A percentile compares a stretch with the other conserved stretches of the same genome.
phyloP scores from a whole-genome alignment of 192 early-diverging fungal species.

The Cladochytrium replicatum region DNA sequence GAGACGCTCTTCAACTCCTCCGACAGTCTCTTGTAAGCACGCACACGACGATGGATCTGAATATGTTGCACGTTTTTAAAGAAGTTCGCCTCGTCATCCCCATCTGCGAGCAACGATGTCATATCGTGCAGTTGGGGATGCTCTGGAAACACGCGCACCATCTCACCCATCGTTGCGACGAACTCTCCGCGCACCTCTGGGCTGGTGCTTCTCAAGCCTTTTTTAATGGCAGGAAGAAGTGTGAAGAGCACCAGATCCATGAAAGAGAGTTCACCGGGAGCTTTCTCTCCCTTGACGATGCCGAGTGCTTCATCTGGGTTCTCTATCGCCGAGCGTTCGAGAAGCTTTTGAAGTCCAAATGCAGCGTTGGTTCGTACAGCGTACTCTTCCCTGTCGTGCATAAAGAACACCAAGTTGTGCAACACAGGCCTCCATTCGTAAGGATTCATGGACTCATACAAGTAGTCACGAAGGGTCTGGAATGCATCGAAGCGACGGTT shows the following conservation, averaged over 20 bases:
- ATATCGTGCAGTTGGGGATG: conserved; percentile 55
- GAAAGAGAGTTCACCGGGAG: conserved; percentile 21
- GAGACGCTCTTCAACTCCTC: too few species aligned
- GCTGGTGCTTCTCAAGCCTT: conserved; percentile 39
- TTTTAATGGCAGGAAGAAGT: conserved; percentile 62
- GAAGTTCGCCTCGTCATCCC: conserved; percentile 87
- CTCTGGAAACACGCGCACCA: conserved; percentile 51
- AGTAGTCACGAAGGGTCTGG: conserved; percentile 49
- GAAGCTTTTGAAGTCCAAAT: conserved; percentile 60
- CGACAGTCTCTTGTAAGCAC: conserved; percentile 66
- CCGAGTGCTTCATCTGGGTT: conserved; percentile 24
- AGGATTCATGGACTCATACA: conserved; percentile 53
- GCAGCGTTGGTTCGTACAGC: conserved; percentile 76
- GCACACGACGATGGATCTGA: conserved; percentile 85
- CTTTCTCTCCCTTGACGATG: conserved; percentile 16
- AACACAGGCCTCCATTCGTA: conserved; percentile 83
- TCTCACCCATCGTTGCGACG: conserved; percentile 47
- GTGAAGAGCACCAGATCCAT: conserved; percentile 46
- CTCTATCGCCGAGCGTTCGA: conserved; percentile 41
- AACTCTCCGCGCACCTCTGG: conserved; percentile 64
- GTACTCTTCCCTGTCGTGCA: conserved; percentile 78
- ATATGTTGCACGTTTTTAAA: conserved; percentile 94
- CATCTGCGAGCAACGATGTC: conserved; percentile 50
- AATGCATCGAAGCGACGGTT: conserved; percentile 72
- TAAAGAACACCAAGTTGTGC: conserved; percentile 72